These are phyloP conservation scores for Lenzites betulinus DNA, from an alignment of 768 basidiomycete genomes.

Conservation along the genomic window DNA sequence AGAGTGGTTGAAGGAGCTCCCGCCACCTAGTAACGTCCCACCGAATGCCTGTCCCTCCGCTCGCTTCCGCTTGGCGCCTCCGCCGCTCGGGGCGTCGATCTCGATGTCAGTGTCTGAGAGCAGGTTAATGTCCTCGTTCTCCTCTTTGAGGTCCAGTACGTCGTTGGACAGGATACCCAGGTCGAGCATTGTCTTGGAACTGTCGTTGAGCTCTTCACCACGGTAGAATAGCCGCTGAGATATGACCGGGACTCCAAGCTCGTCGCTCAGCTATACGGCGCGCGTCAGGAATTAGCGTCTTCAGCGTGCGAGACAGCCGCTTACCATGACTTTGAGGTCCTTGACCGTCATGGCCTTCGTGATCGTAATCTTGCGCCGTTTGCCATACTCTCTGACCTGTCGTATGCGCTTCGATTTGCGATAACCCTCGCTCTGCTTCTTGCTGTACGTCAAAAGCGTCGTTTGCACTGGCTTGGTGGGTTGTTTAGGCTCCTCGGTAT, in stretches of 20 bases:
- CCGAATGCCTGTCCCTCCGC: conserved; percentile 71
- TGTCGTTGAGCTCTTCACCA: conserved; percentile 66
- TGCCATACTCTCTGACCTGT: conserved; percentile 52
- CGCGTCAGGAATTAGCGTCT: too few species aligned
- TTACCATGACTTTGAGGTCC: conserved; percentile 75
- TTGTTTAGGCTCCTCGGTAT: conserved; percentile 29
- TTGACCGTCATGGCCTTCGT: conserved; percentile 70
- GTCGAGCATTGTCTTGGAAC: conserved; percentile 48
- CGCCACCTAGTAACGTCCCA: conserved; percentile 66
- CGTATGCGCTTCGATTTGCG: conserved; percentile 72
- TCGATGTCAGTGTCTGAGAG: conserved; percentile 52
- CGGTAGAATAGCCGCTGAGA: conserved; percentile 70
- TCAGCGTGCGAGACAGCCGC: conserved; percentile 25
- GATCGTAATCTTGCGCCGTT: conserved; percentile 54
- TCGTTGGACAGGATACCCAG: conserved; percentile 63
- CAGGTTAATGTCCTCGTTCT: conserved; percentile 60
- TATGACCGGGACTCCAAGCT: conserved; percentile 70
- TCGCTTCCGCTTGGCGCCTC: conserved; percentile 40
- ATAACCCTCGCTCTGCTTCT: conserved; percentile 41
- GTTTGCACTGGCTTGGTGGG: conserved; percentile 18
- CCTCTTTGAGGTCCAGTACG: conserved; percentile 64
- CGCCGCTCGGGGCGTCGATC: conserved; percentile 18
- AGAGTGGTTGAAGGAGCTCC: conserved; percentile 26
- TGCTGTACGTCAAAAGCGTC: conserved; percentile 36
- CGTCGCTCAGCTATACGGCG: conserved; percentile 57